Base-by-base conservation (phyloP, 1,284 basidiomycete species). In the Rhizopogon hawkerae region DNA sequence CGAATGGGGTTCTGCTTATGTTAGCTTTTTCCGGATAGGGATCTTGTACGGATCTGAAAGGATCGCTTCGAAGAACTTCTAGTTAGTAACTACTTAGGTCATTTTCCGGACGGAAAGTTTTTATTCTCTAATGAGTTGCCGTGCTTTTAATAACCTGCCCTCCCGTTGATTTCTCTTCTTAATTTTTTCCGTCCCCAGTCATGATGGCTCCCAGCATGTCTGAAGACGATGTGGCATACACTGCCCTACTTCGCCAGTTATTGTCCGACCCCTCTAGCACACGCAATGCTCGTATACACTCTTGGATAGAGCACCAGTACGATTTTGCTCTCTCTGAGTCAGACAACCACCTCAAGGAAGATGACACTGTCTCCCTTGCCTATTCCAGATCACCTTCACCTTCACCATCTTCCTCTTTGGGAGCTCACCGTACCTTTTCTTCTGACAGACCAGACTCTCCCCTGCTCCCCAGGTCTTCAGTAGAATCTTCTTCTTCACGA, bases 281-380 rank as follows among this genome's bases (percentile, higher is more conserved):
- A 0, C 63, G 65, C 54, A 56, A 64, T 5, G 60, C 62, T 0
- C 59, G 62, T 3, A 57, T 64, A 0, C 64, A 64, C 37, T 66
- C 65, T 0, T 64, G 62, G 65, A 64, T 64, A 21, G 62, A 64
- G 38, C 64, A 67, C 21, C 62, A 64, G 14, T 64, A 64, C 43
- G 65, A 64, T 54, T 64, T 64, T 59, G 62, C 60, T 13, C 52
- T 66, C 31, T 55, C 65, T 0, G 62, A 64, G 14, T 59, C 57
- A 0, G 9, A 51, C 1, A 21, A 39, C 21, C 8, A 6, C 2
- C 34, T 33, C 26, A 44, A 44, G 11, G 31, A 37, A 24, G 35
- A 47, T 37, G 29, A 21, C 18, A 7, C 18, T 31, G 36, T 34
- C 10, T n/a, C 47, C 29, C 23, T 49, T 29, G 3, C 48, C 9